Base-by-base conservation (phyloP, 2,329 filamentous ascomycete species). In the Magnaporthiopsis incrustans region DNA sequence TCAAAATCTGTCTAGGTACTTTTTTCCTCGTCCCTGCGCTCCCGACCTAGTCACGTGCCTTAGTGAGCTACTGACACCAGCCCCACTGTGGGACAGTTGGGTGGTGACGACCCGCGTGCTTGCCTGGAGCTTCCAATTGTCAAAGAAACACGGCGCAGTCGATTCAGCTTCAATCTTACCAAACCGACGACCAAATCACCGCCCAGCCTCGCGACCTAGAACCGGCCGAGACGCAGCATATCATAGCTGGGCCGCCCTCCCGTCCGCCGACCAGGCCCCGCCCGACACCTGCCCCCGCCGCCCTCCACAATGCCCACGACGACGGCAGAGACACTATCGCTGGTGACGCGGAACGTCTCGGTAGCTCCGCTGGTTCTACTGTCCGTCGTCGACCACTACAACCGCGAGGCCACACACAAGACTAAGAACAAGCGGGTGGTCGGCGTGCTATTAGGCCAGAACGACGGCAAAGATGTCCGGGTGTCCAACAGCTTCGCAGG, bases 401-500 rank as follows among this genome's bases (percentile, higher is more conserved):
- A 96, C 76, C 90, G 95, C 69, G 91, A 91, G 68, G 89, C 89
- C 68, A 90, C 90, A 71, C 97, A 95, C 78, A 93, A 91, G 74
- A 92, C 91, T 71, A 82, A 83, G 75, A 89, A 89, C 75, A 89
- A 87, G 81, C 87, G 95, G 74, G 95, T 98, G 53, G 94, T 99
- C 50, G 95, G 95, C 73, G 95, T 98, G 61, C 81, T 99, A 65
- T 82, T 99, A 67, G 95, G 95, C 60, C 92, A 97, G 79, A 98
- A 98, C 71, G 91, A 97, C 78, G 93, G 95, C 72, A 94, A 94
- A 79, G 93, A 92, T 73, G 95, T 97, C 75, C 88, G 95, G 69
- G 95, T 98, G 72, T 98, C 95, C 69, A 99, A 99, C 86, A 97
- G 95, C 80, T 99, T 98, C 78, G 95, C 95, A 74, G 93, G 94